Percentiles rank a stretch among this genome's conserved stretches.
Conservation (phyloP, 1,284 basidiomycete genomes). For the Naganishia sp. region DNA sequence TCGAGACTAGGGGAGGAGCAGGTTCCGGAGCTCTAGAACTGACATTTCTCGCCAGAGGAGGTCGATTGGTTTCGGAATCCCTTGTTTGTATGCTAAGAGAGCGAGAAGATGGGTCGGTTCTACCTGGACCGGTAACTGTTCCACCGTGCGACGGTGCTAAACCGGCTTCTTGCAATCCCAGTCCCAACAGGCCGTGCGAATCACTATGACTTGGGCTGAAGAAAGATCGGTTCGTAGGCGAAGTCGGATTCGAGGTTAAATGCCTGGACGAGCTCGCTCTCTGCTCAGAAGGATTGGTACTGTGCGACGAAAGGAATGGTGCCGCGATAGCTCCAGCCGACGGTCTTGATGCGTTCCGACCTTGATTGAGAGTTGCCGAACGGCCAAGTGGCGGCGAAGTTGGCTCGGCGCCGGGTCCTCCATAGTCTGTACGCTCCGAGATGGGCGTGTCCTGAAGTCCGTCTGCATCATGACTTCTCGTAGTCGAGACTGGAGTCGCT, state of each 20-base stretch:
- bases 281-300: neutral
- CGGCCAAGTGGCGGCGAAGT: neutral
- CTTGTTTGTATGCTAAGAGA: slow-evolving; percentile 19
- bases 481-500: slow-evolving; percentile 22
- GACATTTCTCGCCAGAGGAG: slow-evolving; percentile 16
- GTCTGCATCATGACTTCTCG: neutral
- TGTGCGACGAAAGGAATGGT: slow-evolving; percentile 1
- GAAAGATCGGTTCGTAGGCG: slow-evolving; percentile 11
- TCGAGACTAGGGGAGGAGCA: slow-evolving; percentile 34
- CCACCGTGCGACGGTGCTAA: neutral
- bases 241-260: slow-evolving; percentile 18
- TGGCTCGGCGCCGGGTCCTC: too few species aligned
- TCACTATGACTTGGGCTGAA: slow-evolving; percentile 5
- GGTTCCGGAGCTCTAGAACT: slow-evolving; percentile 26
- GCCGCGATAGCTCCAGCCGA: slow-evolving; percentile 5
- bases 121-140: slow-evolving; percentile 1
- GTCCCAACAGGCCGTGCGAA: slow-evolving; percentile 12
- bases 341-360: neutral
- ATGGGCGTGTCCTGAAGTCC: neutral
- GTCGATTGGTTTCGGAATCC: slow-evolving; percentile 4
- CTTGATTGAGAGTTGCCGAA: neutral
- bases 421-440: too few species aligned
- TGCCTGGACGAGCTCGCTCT: slow-evolving; percentile 1
- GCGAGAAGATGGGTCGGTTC: slow-evolving; percentile 11
- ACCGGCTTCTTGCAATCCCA: slow-evolving; percentile 14